phyloP scores from a whole-genome alignment of 192 early-diverging fungal species.

The Podila epicladia region DNA sequence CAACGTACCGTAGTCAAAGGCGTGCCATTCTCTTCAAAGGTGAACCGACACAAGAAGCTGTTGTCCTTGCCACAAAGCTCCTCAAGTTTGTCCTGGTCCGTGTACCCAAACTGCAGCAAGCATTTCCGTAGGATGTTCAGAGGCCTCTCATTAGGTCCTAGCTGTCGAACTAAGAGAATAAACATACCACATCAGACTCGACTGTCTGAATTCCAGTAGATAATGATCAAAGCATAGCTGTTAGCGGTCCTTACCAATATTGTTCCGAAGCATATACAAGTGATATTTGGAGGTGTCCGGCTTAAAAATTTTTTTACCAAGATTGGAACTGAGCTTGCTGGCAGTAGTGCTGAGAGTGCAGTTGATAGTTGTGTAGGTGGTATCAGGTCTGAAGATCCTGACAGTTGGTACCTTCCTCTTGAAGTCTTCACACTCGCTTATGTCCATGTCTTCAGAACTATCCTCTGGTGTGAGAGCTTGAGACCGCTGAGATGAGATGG shows the following conservation, averaged over 20 bases:
- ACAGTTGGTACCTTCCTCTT: slow-evolving; percentile 52
- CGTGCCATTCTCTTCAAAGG: slow-evolving; percentile 59
- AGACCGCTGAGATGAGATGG: slow-evolving; percentile 12
- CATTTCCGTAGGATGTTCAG: slow-evolving; percentile 75
- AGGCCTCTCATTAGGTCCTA: slow-evolving; percentile 76
- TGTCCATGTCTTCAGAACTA: slow-evolving; percentile 28
- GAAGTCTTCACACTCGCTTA: slow-evolving; percentile 33
- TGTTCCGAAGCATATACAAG: slow-evolving; percentile 52
- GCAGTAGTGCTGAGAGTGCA: slow-evolving; percentile 75
- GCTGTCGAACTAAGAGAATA: slow-evolving; percentile 70
- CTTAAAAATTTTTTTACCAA: slow-evolving; percentile 87
- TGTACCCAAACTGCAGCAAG: slow-evolving; percentile 85
- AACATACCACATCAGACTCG: slow-evolving; percentile 4
- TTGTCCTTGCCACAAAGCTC: slow-evolving; percentile 87
- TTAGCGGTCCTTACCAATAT: slow-evolving; percentile 39
- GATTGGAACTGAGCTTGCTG: slow-evolving; percentile 75
- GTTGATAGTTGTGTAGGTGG: slow-evolving; percentile 53
- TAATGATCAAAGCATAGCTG: not conserved
- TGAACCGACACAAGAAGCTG: slow-evolving; percentile 85
- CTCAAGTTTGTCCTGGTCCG: slow-evolving; percentile 78
- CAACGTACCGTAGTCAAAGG: slow-evolving; percentile 48
- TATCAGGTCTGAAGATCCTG: slow-evolving; percentile 59
- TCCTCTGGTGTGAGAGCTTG: slow-evolving; percentile 22
- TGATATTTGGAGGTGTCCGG: slow-evolving; percentile 68
- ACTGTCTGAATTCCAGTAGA: not conserved